Conservation (phyloP, 1,139 yeast species). For the Candida tetrigidarum region DNA sequence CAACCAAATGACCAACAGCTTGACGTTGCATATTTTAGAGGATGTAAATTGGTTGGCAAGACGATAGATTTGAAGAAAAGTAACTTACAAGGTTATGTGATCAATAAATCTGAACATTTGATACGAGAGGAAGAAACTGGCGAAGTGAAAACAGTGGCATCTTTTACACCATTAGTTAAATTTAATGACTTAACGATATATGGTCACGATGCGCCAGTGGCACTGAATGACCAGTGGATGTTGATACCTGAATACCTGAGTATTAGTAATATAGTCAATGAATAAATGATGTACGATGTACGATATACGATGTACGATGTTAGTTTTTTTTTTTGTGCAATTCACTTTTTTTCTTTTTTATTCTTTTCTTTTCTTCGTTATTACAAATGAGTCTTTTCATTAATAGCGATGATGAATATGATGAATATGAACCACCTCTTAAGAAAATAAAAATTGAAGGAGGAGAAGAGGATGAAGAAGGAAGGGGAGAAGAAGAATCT, state of each 20-base stretch:
- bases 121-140: slow-evolving; percentile 23
- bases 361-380: neutral
- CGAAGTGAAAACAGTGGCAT: slow-evolving; percentile 28
- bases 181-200: slow-evolving; percentile 35
- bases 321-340: neutral
- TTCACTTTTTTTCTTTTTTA: neutral
- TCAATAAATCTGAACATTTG: slow-evolving; percentile 36
- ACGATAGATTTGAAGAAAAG: slow-evolving; percentile 22
- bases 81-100: slow-evolving; percentile 32
- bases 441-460: slow-evolving; percentile 12
- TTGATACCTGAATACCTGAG: slow-evolving; percentile 40
- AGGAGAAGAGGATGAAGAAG: slow-evolving; percentile 12
- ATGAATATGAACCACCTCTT: slow-evolving; percentile 9
- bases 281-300: too few species aligned
- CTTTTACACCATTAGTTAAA: slow-evolving; percentile 34
- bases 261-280: slow-evolving; percentile 37
- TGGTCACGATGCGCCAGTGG: slow-evolving; percentile 44
- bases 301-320: neutral
- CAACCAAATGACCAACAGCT: slow-evolving; percentile 18
- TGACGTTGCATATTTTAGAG: slow-evolving; percentile 41
- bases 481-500: slow-evolving; percentile 10
- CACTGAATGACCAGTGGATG: slow-evolving; percentile 36
- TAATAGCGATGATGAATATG: slow-evolving; percentile 15
- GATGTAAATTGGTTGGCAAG: slow-evolving; percentile 41
- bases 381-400: slow-evolving; percentile 10